Conservation (phyloP, 2,329 filamentous ascomycete genomes). For the Iodosphaeria phyllophila region DNA sequence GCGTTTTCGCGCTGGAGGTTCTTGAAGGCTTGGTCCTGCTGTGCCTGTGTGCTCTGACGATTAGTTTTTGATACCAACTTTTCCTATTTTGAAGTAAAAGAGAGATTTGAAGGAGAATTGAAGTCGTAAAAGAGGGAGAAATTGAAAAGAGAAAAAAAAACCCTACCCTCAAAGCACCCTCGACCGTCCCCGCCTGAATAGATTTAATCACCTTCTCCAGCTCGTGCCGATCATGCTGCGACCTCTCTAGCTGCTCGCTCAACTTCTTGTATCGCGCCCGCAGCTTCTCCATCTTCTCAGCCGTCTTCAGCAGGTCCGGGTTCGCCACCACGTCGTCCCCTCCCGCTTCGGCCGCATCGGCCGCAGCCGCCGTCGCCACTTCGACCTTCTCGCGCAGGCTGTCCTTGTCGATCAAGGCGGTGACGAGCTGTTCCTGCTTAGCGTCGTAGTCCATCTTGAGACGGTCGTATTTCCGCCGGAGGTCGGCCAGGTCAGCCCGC, state of each 20-base stretch:
- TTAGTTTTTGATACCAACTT: too few species aligned
- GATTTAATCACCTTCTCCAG: constrained; percentile 35
- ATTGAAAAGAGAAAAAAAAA: constrained; percentile 11
- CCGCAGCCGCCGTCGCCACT: constrained; percentile 21
- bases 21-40: constrained; percentile 36
- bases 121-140: constrained; percentile 1
- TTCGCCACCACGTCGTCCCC: constrained; percentile 12
- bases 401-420: constrained; percentile 40
- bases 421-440: constrained; percentile 39
- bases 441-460: constrained; percentile 33
- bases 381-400: constrained; percentile 36
- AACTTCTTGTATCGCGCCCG: constrained; percentile 33
- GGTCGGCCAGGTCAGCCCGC: constrained; percentile 34
- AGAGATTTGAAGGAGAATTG: background rate
- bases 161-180: constrained; percentile 34
- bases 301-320: constrained; percentile 15
- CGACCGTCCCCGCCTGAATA: constrained; percentile 27
- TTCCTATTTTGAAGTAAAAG: too few species aligned
- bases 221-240: constrained; percentile 36
- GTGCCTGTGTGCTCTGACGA: too few species aligned
- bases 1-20: constrained; percentile 62
- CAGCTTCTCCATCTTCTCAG: constrained; percentile 39
- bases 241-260: constrained; percentile 41
- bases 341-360: constrained; percentile 17
- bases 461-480: constrained; percentile 30